Evolutionary conservation across 2,329 filamentous ascomycete genomes (phyloP).

Genomic region (Ascochyta fabae): DNA sequence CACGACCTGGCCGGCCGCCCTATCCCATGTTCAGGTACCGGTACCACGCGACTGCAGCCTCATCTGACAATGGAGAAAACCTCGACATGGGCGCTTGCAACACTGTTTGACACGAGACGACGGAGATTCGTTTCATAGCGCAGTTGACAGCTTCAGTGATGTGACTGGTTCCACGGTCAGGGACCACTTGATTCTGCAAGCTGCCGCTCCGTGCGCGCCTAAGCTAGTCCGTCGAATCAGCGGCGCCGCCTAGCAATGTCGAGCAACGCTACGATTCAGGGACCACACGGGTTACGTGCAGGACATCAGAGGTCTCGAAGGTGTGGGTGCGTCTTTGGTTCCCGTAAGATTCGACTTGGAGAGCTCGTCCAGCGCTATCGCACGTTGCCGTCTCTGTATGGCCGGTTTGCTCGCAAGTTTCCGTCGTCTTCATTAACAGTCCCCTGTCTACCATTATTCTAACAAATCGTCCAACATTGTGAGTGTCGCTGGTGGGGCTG

Average conservation of each 20-base stretch:
- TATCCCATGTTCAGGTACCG: constrained; percentile 1
- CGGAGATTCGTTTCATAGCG: constrained; percentile 38
- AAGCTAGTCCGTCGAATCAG: constrained; percentile 41
- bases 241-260: constrained; percentile 24
- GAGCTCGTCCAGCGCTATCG: constrained; percentile 13
- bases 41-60: constrained; percentile 4
- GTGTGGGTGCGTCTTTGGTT: constrained; percentile 28
- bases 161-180: constrained; percentile 33
- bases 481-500: constrained; percentile 40
- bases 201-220: constrained; percentile 40
- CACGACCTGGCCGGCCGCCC: constrained; percentile 17
- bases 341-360: constrained; percentile 24
- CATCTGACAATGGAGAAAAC: neutral
- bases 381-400: constrained; percentile 22
- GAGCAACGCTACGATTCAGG: constrained; percentile 41
- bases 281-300: constrained; percentile 41
- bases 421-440: constrained; percentile 13
- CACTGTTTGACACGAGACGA: constrained; percentile 32
- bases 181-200: constrained; percentile 30
- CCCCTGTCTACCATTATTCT: constrained; percentile 16
- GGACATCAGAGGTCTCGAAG: constrained; percentile 16
- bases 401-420: constrained; percentile 7
- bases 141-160: constrained; percentile 26
- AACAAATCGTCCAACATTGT: constrained; percentile 41
- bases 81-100: constrained; percentile 33